These are phyloP conservation scores for Penicillium sp. DNA, from an alignment of 2,329 filamentous ascomycete species.

Conservation along the genomic window DNA sequence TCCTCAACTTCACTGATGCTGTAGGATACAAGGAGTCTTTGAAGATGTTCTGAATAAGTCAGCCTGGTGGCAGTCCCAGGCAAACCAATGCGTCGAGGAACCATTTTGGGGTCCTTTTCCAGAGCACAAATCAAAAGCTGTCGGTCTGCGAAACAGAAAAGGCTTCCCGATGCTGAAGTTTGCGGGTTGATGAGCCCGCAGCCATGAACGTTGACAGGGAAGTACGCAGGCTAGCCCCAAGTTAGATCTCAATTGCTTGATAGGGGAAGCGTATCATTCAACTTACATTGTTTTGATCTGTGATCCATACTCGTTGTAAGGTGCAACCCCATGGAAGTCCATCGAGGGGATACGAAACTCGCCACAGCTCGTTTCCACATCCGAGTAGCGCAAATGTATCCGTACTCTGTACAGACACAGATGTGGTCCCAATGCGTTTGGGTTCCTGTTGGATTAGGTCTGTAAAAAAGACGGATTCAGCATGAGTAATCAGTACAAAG, in stretches of 20 bases:
- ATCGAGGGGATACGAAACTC: slow-evolving; percentile 26
- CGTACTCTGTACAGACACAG: slow-evolving; percentile 33
- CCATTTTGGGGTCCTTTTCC: slow-evolving; percentile 38
- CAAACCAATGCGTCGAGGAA: slow-evolving; percentile 39
- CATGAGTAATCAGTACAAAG: not conserved
- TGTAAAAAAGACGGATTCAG: not conserved
- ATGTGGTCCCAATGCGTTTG: slow-evolving; percentile 35
- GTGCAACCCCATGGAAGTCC: slow-evolving; percentile 23
- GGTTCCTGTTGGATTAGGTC: slow-evolving; percentile 20
- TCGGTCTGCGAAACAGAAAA: slow-evolving; percentile 47
- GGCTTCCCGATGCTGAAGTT: slow-evolving; percentile 18
- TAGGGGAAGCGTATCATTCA: not conserved
- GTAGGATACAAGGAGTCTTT: slow-evolving; percentile 49
- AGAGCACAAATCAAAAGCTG: slow-evolving; percentile 47
- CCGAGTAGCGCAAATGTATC: slow-evolving; percentile 30
- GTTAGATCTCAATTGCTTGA: slow-evolving; percentile 13
- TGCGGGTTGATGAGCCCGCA: slow-evolving; percentile 33
- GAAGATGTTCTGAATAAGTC: slow-evolving; percentile 43
- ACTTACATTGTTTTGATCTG: slow-evolving; percentile 41
- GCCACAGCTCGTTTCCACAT: slow-evolving; percentile 39
- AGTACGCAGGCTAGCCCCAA: slow-evolving; percentile 33
- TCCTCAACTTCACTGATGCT: slow-evolving; percentile 26
- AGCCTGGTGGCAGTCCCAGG: slow-evolving; percentile 42
- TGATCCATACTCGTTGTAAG: slow-evolving; percentile 38
- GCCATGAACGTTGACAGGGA: slow-evolving; percentile 34